Evolutionary conservation across 192 early-diverging fungal species (phyloP).

Genomic region (Globomyces pollinis-pini): DNA sequence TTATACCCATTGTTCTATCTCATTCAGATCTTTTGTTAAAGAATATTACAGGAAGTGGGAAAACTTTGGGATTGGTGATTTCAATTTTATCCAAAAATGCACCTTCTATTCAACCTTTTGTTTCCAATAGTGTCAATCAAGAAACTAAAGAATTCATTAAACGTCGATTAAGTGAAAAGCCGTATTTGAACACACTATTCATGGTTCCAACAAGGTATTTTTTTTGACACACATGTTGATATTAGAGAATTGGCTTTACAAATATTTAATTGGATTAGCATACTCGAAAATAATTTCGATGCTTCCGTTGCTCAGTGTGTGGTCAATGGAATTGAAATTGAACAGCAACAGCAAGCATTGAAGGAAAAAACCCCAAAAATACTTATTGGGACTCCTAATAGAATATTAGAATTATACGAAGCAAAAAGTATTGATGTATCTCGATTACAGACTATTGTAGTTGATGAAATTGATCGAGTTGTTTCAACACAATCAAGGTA

Average conservation of each 20-base stretch:
- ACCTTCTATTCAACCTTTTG: background rate
- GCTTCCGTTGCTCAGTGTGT: slow-evolving; percentile 28
- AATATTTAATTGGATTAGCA: slow-evolving; percentile 13
- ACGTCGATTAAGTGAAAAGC: slow-evolving; percentile 3
- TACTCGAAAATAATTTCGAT: background rate
- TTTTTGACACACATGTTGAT: background rate
- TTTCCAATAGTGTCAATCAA: background rate
- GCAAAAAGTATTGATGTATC: slow-evolving; percentile 18
- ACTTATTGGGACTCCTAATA: slow-evolving; percentile 37
- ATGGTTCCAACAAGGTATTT: slow-evolving; percentile 31
- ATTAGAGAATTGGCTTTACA: slow-evolving; percentile 35
- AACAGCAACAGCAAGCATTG: slow-evolving; percentile 19
- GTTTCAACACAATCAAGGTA: slow-evolving; percentile 21
- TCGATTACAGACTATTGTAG: slow-evolving; percentile 28
- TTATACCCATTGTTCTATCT: slow-evolving; percentile 29
- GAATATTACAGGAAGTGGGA: slow-evolving; percentile 39
- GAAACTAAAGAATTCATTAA: background rate
- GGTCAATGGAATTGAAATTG: slow-evolving; percentile 18
- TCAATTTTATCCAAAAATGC: slow-evolving; percentile 27
- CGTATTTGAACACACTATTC: slow-evolving; percentile 24
- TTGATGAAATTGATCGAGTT: slow-evolving; percentile 40
- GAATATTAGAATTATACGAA: slow-evolving; percentile 21
- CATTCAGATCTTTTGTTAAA: slow-evolving; percentile 32
- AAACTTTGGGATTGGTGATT: slow-evolving; percentile 30
- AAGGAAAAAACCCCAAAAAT: slow-evolving; percentile 13